Percentiles rank a stretch among this genome's conserved stretches.
Conservation (phyloP, 371 early-diverging fungal genomes). For the Syncephalastrum racemosum region DNA sequence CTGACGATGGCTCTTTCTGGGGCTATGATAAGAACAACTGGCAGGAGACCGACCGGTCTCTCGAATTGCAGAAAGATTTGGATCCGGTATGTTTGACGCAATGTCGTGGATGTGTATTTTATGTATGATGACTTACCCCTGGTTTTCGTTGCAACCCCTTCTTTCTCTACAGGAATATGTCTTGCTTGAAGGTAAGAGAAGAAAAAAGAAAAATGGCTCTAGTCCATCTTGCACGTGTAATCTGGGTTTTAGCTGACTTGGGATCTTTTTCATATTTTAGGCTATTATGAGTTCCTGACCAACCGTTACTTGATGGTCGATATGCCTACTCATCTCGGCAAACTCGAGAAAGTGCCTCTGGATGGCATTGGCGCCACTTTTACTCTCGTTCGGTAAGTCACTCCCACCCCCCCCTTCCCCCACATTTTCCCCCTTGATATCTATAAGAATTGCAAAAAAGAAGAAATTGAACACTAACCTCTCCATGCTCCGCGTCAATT, state of each 20-base stretch:
- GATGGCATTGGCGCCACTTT: too few relatives aligned
- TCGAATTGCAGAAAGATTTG: constrained; percentile 48
- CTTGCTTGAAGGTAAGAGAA: constrained; percentile 33
- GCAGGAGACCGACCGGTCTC: constrained; percentile 54
- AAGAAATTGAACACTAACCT: background rate
- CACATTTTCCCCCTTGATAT: too few relatives aligned
- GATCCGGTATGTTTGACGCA: constrained; percentile 28
- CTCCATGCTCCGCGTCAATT: background rate
- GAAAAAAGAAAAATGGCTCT: constrained; percentile 10
- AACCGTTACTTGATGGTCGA: constrained; percentile 45
- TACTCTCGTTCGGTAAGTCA: too few relatives aligned
- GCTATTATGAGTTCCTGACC: constrained; percentile 46
- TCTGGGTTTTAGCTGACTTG: too few relatives aligned
- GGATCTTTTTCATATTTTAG: too few relatives aligned
- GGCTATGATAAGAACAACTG: too few relatives aligned
- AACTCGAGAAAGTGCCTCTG: constrained; percentile 33
- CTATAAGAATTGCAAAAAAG: constrained; percentile 14
- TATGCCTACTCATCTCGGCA: constrained; percentile 41
- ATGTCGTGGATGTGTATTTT: background rate
- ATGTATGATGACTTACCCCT: background rate
- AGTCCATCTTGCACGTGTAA: background rate
- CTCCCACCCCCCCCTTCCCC: too few relatives aligned
- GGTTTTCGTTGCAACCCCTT: constrained; percentile 2
- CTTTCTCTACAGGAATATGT: constrained; percentile 31
- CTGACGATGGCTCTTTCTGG: constrained; percentile 40